These are phyloP conservation scores for Plasmopara halstedii DNA, from an alignment of 352 stramenopile species.

Conservation along the genomic window DNA sequence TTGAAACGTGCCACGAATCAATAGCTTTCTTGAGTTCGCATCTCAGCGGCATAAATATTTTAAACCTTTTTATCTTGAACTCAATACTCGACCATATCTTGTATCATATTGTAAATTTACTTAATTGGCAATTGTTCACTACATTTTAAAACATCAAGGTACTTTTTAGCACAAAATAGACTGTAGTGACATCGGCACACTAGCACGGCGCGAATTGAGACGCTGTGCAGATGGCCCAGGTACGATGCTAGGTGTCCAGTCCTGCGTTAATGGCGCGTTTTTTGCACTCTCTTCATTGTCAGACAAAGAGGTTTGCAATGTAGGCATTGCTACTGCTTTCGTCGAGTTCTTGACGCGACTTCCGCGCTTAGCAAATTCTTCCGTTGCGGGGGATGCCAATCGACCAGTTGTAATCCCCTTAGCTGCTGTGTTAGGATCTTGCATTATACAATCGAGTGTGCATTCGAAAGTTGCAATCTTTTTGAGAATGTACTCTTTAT, in stretches of 20 bases:
- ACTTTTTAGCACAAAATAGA: constrained; percentile 56
- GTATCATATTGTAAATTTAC: no score
- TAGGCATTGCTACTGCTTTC: constrained; percentile 12
- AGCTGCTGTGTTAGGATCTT: constrained; percentile 67
- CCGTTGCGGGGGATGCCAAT: constrained; percentile 44
- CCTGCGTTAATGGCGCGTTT: constrained; percentile 1
- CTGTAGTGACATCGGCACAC: constrained; percentile 56
- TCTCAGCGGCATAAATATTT: no score
- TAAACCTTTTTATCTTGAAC: no score
- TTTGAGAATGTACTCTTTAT: constrained; percentile 75
- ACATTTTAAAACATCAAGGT: constrained; percentile 17
- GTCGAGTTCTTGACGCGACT: constrained; percentile 38
- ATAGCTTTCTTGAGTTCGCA: no score
- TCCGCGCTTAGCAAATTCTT: constrained; percentile 54
- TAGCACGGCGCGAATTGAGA: constrained; percentile 33
- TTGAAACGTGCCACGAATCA: no score
- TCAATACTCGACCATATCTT: no score
- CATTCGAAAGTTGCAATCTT: constrained; percentile 79
- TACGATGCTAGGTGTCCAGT: constrained; percentile 5
- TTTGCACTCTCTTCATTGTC: constrained; percentile 39
- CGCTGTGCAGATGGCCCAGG: constrained; percentile 8
- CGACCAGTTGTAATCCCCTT: constrained; percentile 61
- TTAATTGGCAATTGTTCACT: no score
- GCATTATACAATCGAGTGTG: constrained; percentile 76
- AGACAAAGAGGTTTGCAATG: constrained; percentile 22